Evolutionary conservation across 2,329 filamentous ascomycete species (phyloP).

Genomic region (Pseudogymnoascus sp.): DNA sequence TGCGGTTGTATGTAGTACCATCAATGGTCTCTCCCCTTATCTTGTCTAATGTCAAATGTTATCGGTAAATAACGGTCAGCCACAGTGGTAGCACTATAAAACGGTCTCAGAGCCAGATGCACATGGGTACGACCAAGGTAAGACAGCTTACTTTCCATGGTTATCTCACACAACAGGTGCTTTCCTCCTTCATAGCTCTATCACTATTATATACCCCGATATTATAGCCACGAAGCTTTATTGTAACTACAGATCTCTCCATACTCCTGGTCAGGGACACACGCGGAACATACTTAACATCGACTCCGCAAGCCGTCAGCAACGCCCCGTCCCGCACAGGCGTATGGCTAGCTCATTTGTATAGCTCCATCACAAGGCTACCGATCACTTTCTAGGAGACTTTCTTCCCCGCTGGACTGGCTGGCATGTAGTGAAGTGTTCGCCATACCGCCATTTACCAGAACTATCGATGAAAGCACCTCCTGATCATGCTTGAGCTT

Average conservation of each 20-base stretch:
- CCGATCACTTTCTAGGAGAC: not conserved
- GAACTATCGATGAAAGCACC: not conserved
- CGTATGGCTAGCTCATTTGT: not conserved
- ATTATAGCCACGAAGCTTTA: not conserved
- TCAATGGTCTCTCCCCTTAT: conserved; percentile 3
- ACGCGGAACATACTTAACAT: not conserved
- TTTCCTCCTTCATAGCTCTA: not conserved
- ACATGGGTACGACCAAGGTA: not conserved
- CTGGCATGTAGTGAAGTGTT: not conserved
- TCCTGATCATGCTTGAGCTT: not conserved
- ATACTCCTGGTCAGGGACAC: not conserved
- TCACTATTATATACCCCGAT: not conserved
- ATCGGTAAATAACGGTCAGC: conserved; percentile 4
- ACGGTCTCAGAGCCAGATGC: not conserved
- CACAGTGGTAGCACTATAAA: not conserved
- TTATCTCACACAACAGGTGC: not conserved
- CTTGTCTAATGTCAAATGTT: not conserved
- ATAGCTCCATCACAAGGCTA: conserved; percentile 7
- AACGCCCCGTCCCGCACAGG: not conserved
- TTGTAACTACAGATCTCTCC: not conserved
- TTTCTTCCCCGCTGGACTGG: conserved; percentile 1
- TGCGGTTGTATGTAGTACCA: not conserved
- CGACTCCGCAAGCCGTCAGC: not conserved
- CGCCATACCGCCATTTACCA: not conserved
- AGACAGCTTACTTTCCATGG: not conserved